A percentile compares a stretch with the other conserved stretches of the same genome.
Conservation (phyloP, 176 grass and related monocot species). For the Chloris gayana region DNA sequence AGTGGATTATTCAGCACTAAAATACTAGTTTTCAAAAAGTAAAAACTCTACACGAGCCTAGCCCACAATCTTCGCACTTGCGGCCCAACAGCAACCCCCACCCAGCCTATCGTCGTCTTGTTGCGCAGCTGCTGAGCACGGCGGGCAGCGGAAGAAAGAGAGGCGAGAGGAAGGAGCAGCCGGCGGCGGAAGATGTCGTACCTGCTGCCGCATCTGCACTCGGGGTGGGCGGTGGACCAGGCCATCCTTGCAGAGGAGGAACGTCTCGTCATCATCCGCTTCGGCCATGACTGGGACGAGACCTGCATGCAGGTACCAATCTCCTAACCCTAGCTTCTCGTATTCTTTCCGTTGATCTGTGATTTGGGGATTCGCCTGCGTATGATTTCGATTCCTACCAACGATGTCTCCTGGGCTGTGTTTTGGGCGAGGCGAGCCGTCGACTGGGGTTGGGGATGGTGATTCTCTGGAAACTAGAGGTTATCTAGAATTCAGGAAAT, state of each 20-base stretch:
- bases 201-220: conserved; percentile 93
- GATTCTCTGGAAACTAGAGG: background rate
- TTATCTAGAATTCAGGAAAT: background rate
- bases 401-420: background rate
- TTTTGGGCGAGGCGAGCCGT: background rate
- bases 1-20: no score
- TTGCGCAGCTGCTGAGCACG: no score
- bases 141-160: no score
- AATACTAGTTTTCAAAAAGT: no score
- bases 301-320: conserved; percentile 86
- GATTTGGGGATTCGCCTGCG: background rate
- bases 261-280: conserved; percentile 96
- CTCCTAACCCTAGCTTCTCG: conserved; percentile 24
- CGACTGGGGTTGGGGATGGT: background rate
- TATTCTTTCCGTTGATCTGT: background rate
- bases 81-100: no score
- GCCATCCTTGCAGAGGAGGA: conserved; percentile 98
- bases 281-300: conserved; percentile 99
- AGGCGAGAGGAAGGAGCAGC: background rate
- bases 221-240: conserved; percentile 98
- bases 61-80: no score
- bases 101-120: no score
- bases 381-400: background rate
- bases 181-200: conserved; percentile 69
- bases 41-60: no score